phyloP scores from a whole-genome alignment of 495 filamentous ascomycete genomes.

The Evansstolkia leycettana region DNA sequence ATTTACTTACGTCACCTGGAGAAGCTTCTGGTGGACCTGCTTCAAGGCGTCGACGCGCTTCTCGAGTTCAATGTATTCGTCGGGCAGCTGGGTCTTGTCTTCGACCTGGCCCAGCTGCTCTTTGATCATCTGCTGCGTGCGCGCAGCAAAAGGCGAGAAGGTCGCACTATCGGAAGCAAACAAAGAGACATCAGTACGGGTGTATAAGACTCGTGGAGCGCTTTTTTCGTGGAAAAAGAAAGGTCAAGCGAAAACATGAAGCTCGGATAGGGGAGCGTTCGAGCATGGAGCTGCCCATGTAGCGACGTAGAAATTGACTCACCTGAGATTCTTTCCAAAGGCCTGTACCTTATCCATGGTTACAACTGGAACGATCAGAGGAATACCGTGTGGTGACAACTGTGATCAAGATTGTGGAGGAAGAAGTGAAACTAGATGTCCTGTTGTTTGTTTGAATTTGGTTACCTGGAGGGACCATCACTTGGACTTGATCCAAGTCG shows the following conservation, averaged over 20 bases:
- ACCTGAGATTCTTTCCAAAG: conserved; percentile 66
- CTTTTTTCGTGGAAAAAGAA: too few species aligned
- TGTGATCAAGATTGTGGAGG: conserved; percentile 1
- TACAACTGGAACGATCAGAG: neutral
- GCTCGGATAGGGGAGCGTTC: neutral
- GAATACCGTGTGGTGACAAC: neutral
- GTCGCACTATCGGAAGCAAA: conserved; percentile 33
- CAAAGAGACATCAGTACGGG: conserved; percentile 16
- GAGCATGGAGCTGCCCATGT: neutral
- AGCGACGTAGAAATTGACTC: conserved; percentile 8
- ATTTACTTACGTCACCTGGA: conserved; percentile 88
- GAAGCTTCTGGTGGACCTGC: conserved; percentile 90
- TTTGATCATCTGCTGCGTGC: conserved; percentile 92
- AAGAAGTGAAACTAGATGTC: neutral
- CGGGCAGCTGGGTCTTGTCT: conserved; percentile 94
- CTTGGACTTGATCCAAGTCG: too few species aligned
- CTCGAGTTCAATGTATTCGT: conserved; percentile 97
- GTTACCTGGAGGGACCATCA: too few species aligned
- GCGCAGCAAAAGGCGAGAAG: conserved; percentile 83
- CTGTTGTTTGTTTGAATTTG: too few species aligned
- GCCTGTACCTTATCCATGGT: conserved; percentile 61
- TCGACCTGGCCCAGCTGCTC: conserved; percentile 93
- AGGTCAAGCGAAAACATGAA: too few species aligned
- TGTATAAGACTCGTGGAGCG: too few species aligned
- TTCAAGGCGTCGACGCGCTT: conserved; percentile 97